Evolutionary conservation across 2,329 filamentous ascomycete species (phyloP), one percentile per base, ranked within the genome.

Genomic region (Stachybotrys echinatus): DNA sequence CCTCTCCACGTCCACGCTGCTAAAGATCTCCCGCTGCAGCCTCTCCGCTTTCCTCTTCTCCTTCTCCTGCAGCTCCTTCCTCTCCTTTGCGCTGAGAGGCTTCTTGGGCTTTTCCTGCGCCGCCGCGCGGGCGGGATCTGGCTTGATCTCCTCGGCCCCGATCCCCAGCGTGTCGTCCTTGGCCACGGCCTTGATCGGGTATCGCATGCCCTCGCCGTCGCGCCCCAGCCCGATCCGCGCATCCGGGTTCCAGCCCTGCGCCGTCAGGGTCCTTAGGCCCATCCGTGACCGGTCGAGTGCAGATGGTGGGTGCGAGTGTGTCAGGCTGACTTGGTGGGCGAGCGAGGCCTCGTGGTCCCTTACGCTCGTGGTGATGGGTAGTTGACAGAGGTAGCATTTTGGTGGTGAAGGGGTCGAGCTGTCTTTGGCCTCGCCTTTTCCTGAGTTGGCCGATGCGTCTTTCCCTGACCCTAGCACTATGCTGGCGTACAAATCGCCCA

Each of bases 151-250:
- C 5, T 7, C n/a, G 4, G 78, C 74, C 0, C 91, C 90, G 22
- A 96, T 67, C 0, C 92, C 92, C 7, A 87, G 71, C 4, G 80
- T 90, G 62, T 92, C 83, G 42, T 84, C 79, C 68, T 96, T 96
- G 49, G 79, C 72, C 51, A 76, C 79, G 1, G 81, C 73, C 63
- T 90, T 90, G 54, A 96, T 75, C 1, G 92, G 92, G 55, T 84
- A 85, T 39, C 85, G 75, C 52, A 89, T 85, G 3, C 92, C 92
- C 56, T 87, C 81, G 1, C 87, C 84, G 2, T 72, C 69, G 10
- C 79, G 79, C 0, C 92, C 92, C 0, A 96, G 74, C 0, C 92
- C 92, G 17, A 72, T 67, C 3, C 89, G 74, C 23, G 81, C 74
- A 65, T 92, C 88, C 0, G 87, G 85, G 58, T 92, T 84, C 83